Evolutionary conservation across 257 asterid genomes (phyloP), one percentile per base, ranked within the genome.

Genomic region (Ajuga chamaepitys): DNA sequence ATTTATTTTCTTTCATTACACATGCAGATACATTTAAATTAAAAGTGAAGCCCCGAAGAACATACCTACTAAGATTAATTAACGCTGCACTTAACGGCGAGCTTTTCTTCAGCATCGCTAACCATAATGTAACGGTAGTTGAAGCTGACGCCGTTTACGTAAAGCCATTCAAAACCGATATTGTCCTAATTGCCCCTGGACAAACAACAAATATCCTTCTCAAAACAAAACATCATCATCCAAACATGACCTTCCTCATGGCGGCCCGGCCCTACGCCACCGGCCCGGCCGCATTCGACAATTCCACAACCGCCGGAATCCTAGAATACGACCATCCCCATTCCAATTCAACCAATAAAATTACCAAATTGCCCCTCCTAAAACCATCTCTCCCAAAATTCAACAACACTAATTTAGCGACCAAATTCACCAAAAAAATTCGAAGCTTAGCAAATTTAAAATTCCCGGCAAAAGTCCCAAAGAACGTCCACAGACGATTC

Each of bases 51-150:
- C 85, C 85, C 0, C 83, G 89, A 24, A 82, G 75, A 57, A 87
- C 87, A 3, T 87, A 87, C 67, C 71, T 87, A 37, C 77, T 87
- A 44, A 70, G 89, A 24, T n/a, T 87, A 67, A 73, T 84, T 70
- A 87, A 87, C 8, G 95, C 89, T 46, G 89, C 91, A 38, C 73
- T 86, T 4, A 80, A 86, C 58, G 79, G 82, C 62, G 91, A 86
- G 72, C 79, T 87, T 9, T 87, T 82, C 72, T 82, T 84, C 77
- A 77, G 83, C 58, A 82, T 87, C 1, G 87, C 89, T 2, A 78
- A 78, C 68, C 95, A 87, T 63, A 75, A 16, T 21, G 58, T 87
- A 10, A 87, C 81, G 2, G 75, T 87, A n/a, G 91, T 84, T 0
- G 87, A 87, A 26, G 86, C 74, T 5, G 89, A 87, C 51, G 89